These are phyloP conservation scores for Vicia faba DNA, from an alignment of 306 rosid genomes.

Conservation along the genomic window DNA sequence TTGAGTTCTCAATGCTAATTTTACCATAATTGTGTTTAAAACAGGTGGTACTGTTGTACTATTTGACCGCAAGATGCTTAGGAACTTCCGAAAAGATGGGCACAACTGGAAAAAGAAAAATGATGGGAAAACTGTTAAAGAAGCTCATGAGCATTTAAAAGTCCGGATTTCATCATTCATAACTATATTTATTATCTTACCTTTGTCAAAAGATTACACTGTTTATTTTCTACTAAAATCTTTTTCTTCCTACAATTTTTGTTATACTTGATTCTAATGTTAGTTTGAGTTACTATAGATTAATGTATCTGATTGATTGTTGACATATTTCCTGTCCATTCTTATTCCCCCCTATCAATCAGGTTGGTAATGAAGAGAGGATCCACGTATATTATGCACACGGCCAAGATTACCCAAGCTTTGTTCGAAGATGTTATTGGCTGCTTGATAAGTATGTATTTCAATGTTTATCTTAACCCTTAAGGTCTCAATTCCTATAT, in stretches of 20 bases:
- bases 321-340: slow-evolving; percentile 18
- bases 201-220: slow-evolving; percentile 1
- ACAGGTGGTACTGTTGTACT: slow-evolving; percentile 84
- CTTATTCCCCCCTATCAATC: slow-evolving; percentile 33
- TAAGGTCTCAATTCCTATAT: slow-evolving; percentile 17
- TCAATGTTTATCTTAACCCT: slow-evolving; percentile 36
- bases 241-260: slow-evolving; percentile 34
- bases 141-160: slow-evolving; percentile 98
- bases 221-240: slow-evolving; percentile 13
- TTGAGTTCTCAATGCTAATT: slow-evolving; percentile 19
- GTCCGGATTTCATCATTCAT: no score
- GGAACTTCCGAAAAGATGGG: slow-evolving; percentile 95
- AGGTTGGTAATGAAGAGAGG: slow-evolving; percentile 97
- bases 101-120: slow-evolving; percentile 98
- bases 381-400: slow-evolving; percentile 95
- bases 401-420: slow-evolving; percentile 72
- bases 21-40: slow-evolving; percentile 28
- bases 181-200: no score
- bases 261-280: slow-evolving; percentile 29
- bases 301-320: slow-evolving; percentile 31
- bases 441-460: slow-evolving; percentile 92
- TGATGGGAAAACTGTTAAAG: slow-evolving; percentile 95
- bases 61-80: slow-evolving; percentile 92
- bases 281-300: slow-evolving; percentile 20
- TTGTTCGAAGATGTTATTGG: slow-evolving; percentile 97